phyloP scores from a whole-genome alignment of 352 stramenopile species.

The Phytopythium sindhum region DNA sequence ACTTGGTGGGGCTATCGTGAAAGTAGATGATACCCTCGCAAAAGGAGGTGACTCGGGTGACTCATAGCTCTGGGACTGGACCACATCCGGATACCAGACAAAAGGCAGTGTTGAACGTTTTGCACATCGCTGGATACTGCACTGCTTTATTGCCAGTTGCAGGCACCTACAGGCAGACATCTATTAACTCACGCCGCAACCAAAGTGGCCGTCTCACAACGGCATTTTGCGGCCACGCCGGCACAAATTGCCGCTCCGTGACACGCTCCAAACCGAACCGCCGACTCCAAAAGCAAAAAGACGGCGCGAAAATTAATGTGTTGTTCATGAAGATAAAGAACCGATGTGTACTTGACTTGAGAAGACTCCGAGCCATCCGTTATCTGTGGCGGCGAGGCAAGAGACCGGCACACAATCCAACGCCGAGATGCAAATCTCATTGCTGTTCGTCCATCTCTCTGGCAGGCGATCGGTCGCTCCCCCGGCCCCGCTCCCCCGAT shows the following conservation, averaged over 20 bases:
- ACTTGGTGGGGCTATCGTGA: no score
- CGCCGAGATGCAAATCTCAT: no score
- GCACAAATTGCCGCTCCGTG: not conserved
- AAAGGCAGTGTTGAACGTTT: not conserved
- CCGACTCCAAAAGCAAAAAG: not conserved
- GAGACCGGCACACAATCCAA: no score
- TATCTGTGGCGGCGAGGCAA: no score
- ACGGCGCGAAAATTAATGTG: no score
- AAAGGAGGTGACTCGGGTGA: no score
- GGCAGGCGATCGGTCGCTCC: no score
- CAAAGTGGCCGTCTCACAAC: not conserved
- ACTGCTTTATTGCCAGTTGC: not conserved
- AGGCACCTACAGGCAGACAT: not conserved
- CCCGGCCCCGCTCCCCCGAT: not conserved
- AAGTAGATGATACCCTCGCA: no score
- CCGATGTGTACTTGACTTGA: not conserved
- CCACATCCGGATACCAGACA: no score
- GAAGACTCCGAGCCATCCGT: not conserved
- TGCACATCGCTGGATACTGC: not conserved
- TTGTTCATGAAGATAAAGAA: not conserved
- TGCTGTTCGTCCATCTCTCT: no score
- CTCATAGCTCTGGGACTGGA: no score
- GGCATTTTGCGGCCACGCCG: not conserved
- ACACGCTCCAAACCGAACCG: not conserved
- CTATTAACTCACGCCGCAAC: no score